Evolutionary conservation across 352 stramenopile genomes (phyloP).

Genomic region (Peronospora destructor): DNA sequence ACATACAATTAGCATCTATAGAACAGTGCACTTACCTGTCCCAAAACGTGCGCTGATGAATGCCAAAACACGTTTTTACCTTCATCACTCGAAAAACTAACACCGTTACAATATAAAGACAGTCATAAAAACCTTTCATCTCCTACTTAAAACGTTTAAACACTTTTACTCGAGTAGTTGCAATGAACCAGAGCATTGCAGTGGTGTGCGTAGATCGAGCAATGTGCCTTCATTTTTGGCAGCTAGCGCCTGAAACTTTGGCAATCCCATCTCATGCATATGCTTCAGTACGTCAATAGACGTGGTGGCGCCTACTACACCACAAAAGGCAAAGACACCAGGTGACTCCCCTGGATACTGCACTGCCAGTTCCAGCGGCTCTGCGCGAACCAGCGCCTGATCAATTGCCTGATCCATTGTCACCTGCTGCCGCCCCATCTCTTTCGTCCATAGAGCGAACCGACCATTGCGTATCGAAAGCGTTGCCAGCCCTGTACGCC

Average conservation of each 20-base stretch:
- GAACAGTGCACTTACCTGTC: conserved; percentile 38
- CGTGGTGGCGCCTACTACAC: conserved; percentile 36
- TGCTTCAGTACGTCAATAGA: conserved; percentile 56
- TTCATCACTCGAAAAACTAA: conserved; percentile 59
- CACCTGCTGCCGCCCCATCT: conserved; percentile 44
- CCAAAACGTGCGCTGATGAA: conserved; percentile 98
- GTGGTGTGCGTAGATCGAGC: conserved; percentile 43
- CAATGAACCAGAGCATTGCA: conserved; percentile 42
- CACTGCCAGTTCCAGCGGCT: conserved; percentile 45
- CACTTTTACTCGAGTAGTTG: conserved; percentile 51
- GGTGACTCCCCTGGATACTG: conserved; percentile 19
- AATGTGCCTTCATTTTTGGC: conserved; percentile 39
- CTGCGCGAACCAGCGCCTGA: conserved; percentile 8
- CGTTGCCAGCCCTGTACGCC: conserved; percentile 15
- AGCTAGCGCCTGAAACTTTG: conserved; percentile 56
- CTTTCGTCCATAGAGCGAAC: conserved; percentile 43
- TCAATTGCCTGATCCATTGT: conserved; percentile 8
- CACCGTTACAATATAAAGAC: neutral
- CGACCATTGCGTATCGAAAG: conserved; percentile 42
- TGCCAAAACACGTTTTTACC: conserved; percentile 94
- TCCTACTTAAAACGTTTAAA: neutral
- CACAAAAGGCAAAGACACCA: conserved; percentile 37
- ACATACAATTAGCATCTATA: neutral
- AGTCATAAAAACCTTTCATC: neutral
- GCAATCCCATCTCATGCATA: conserved; percentile 43